Percentiles rank a stretch among this genome's conserved stretches.
Evolutionary conservation across 2,329 filamentous ascomycete genomes (phyloP).

Genomic region (Monascus ruber): DNA sequence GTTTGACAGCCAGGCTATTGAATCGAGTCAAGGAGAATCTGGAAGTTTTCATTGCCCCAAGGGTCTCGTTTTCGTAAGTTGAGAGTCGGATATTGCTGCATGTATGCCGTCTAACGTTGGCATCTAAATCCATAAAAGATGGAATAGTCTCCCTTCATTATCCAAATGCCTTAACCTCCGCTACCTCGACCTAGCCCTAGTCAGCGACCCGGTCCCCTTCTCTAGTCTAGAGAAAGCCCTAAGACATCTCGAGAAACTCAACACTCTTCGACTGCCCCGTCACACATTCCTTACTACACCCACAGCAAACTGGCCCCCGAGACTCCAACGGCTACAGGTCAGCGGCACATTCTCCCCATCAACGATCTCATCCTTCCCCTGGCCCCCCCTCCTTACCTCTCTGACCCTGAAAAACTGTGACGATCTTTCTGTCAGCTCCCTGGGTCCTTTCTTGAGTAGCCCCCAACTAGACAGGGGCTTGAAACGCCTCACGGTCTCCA

Average conservation of each 20-base stretch:
- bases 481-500: conserved; percentile 14
- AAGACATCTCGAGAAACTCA: conserved; percentile 34
- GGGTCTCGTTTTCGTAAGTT: conserved; percentile 44
- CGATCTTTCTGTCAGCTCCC: conserved; percentile 11
- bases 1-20: conserved; percentile 45
- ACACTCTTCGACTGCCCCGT: conserved; percentile 34
- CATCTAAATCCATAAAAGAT: too few species aligned
- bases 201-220: conserved; percentile 41
- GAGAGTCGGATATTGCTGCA: not conserved
- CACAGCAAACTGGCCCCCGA: conserved; percentile 15
- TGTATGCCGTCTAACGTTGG: too few species aligned
- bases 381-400: conserved; percentile 16
- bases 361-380: conserved; percentile 12
- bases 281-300: conserved; percentile 1
- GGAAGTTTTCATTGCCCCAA: conserved; percentile 46
- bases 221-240: conserved; percentile 40
- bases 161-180: conserved; percentile 43
- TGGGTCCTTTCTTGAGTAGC: conserved; percentile 14
- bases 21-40: conserved; percentile 42
- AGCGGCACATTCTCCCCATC: conserved; percentile 12
- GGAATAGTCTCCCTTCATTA: conserved; percentile 45
- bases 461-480: conserved; percentile 10
- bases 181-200: conserved; percentile 42
- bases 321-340: conserved; percentile 12
- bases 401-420: conserved; percentile 15